These are phyloP conservation scores for Debaryomyces hansenii DNA, from an alignment of 805 yeast genomes.

Conservation along the genomic window DNA sequence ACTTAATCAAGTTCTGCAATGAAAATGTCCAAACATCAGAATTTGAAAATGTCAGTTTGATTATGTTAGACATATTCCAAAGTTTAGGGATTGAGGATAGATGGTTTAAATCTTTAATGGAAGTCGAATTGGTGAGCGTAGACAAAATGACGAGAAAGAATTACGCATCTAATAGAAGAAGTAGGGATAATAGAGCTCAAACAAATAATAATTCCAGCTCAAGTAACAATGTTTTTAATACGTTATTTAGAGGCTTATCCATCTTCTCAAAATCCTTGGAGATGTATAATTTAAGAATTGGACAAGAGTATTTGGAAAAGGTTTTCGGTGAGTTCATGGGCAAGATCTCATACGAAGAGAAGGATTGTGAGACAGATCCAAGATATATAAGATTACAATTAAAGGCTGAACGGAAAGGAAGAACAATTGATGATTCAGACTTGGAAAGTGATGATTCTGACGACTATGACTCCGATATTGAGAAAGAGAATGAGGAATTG, in stretches of 20 bases:
- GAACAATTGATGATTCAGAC: slow-evolving; percentile 19
- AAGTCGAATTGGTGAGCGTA: slow-evolving; percentile 57
- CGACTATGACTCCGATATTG: slow-evolving; percentile 23
- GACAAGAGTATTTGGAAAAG: slow-evolving; percentile 73
- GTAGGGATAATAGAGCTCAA: slow-evolving; percentile 6
- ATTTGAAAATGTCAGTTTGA: slow-evolving; percentile 55
- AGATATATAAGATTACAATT: slow-evolving; percentile 45
- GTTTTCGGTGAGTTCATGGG: slow-evolving; percentile 71
- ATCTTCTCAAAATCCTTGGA: slow-evolving; percentile 82
- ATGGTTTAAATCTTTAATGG: slow-evolving; percentile 73
- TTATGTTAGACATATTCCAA: slow-evolving; percentile 74
- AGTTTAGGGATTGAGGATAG: slow-evolving; percentile 63
- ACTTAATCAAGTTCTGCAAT: slow-evolving; percentile 51
- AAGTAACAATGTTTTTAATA: slow-evolving; percentile 36
- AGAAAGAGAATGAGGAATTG: slow-evolving; percentile 34
- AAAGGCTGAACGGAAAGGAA: slow-evolving; percentile 24
- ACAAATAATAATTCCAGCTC: slow-evolving; percentile 12
- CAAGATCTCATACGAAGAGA: slow-evolving; percentile 48
- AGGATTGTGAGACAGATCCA: slow-evolving; percentile 84
- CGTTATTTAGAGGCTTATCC: slow-evolving; percentile 77
- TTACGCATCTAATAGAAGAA: slow-evolving; percentile 32
- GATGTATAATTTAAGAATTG: slow-evolving; percentile 69
- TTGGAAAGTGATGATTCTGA: slow-evolving; percentile 17
- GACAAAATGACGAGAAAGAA: slow-evolving; percentile 46
- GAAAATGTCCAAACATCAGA: slow-evolving; percentile 37